Evolutionary conservation across 2,329 filamentous ascomycete genomes (phyloP).

Genomic region (Fusarium sp.): DNA sequence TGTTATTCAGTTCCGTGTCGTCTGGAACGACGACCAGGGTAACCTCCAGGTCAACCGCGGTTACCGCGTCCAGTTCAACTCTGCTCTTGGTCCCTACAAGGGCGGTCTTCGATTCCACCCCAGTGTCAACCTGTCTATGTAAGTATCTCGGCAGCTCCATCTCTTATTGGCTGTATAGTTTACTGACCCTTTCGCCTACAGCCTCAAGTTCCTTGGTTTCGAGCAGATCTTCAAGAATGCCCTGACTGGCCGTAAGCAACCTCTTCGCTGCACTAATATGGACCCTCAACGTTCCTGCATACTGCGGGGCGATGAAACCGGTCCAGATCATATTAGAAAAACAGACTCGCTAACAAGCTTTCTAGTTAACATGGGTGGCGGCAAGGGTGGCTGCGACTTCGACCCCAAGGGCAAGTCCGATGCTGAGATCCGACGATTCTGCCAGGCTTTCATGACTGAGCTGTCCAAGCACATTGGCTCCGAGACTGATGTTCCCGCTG

Average conservation of each 20-base stretch:
- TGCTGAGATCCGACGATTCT: slow-evolving; percentile 97
- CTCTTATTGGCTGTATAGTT: background rate
- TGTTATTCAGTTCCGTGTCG: slow-evolving; percentile 95
- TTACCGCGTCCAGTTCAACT: slow-evolving; percentile 99
- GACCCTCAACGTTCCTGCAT: slow-evolving; percentile 32
- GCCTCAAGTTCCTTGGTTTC: slow-evolving; percentile 96
- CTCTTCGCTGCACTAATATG: background rate
- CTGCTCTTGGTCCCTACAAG: slow-evolving; percentile 97
- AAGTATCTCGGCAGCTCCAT: slow-evolving; percentile 38
- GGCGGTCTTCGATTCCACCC: slow-evolving; percentile 96
- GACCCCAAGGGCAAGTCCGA: slow-evolving; percentile 99
- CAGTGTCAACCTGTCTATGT: slow-evolving; percentile 82
- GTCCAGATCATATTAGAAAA: slow-evolving; percentile 7
- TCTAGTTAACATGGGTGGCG: slow-evolving; percentile 84
- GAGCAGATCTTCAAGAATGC: slow-evolving; percentile 99
- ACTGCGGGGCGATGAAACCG: slow-evolving; percentile 22
- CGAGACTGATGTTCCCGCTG: slow-evolving; percentile 95
- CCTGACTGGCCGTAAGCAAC: slow-evolving; percentile 85
- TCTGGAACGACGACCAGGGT: slow-evolving; percentile 96
- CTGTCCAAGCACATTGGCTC: slow-evolving; percentile 96
- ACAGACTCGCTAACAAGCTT: slow-evolving; percentile 35
- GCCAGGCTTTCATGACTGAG: slow-evolving; percentile 95
- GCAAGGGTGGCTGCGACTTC: slow-evolving; percentile 98
- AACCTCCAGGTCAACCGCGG: slow-evolving; percentile 92
- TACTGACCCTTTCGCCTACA: slow-evolving; percentile 38